Evolutionary conservation across 768 basidiomycete species (phyloP).

Genomic region (Tulasnella sp.): DNA sequence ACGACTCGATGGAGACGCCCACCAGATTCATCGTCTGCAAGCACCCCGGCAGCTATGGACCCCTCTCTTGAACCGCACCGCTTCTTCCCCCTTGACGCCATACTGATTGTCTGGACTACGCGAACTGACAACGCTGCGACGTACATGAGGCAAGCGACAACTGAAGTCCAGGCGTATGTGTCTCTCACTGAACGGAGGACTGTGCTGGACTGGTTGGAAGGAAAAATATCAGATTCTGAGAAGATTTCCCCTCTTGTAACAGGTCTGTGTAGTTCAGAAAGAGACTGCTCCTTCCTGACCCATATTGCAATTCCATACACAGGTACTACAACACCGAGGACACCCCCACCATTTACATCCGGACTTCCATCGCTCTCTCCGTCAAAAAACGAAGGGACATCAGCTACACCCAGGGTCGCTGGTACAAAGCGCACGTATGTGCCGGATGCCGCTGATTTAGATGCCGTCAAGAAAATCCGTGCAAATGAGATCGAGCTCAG

Average conservation of each 20-base stretch:
- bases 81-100: conserved; percentile 67
- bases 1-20: conserved; percentile 71
- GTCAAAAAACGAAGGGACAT: conserved; percentile 12
- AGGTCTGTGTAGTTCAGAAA: conserved; percentile 27
- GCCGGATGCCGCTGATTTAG: conserved; percentile 63
- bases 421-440: conserved; percentile 67
- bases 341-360: conserved; percentile 32
- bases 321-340: conserved; percentile 52
- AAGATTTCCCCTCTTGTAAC: conserved; percentile 36
- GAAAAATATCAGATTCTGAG: conserved; percentile 39
- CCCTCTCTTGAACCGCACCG: conserved; percentile 35
- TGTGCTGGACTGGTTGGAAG: conserved; percentile 78
- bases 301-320: conserved; percentile 25
- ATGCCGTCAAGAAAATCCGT: conserved; percentile 77
- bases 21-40: conserved; percentile 23
- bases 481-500: conserved; percentile 65
- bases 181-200: conserved; percentile 78
- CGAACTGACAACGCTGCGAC: conserved; percentile 65
- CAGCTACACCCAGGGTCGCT: conserved; percentile 23
- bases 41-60: conserved; percentile 30
- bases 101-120: conserved; percentile 76
- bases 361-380: conserved; percentile 19
- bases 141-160: conserved; percentile 76
- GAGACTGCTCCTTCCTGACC: conserved; percentile 4
- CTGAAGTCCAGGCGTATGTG: conserved; percentile 58